Evolutionary conservation across 2,329 filamentous ascomycete genomes (phyloP).

Genomic region (Monilinia vaccinii-corymbosi): DNA sequence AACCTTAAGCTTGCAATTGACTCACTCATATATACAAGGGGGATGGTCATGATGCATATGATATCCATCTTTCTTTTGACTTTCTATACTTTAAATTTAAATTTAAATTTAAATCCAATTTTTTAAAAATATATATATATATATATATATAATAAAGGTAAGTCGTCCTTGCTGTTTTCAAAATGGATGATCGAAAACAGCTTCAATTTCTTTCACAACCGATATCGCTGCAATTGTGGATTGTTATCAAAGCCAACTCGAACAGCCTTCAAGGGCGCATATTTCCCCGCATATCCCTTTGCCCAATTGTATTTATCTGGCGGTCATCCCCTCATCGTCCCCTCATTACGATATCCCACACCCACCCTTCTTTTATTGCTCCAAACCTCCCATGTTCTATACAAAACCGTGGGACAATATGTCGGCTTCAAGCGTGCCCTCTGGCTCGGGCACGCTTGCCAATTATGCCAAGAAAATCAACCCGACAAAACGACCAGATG

Average conservation of each 20-base stretch:
- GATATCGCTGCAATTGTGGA: neutral
- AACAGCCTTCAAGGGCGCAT: neutral
- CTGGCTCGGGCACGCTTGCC: slow-evolving; percentile 22
- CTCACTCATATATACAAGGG: too few species aligned
- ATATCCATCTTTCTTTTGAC: too few species aligned
- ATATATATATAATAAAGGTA: too few species aligned
- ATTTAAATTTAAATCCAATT: too few species aligned
- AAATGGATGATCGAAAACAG: neutral
- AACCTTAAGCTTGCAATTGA: too few species aligned
- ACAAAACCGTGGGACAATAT: slow-evolving; percentile 11
- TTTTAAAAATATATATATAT: too few species aligned
- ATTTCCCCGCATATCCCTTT: slow-evolving; percentile 6
- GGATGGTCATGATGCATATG: too few species aligned
- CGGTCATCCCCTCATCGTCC: neutral
- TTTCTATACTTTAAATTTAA: too few species aligned
- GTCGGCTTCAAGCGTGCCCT: slow-evolving; percentile 18
- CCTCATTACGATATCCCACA: too few species aligned
- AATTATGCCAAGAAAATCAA: slow-evolving; percentile 21
- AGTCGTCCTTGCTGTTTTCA: too few species aligned
- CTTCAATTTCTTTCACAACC: neutral
- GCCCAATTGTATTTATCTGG: slow-evolving; percentile 2
- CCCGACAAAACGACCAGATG: slow-evolving; percentile 17
- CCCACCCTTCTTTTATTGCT: neutral
- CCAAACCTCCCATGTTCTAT: neutral
- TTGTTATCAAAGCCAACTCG: neutral